Conservation (phyloP, 2,329 filamentous ascomycete species). For the Colletotrichum scovillei region DNA sequence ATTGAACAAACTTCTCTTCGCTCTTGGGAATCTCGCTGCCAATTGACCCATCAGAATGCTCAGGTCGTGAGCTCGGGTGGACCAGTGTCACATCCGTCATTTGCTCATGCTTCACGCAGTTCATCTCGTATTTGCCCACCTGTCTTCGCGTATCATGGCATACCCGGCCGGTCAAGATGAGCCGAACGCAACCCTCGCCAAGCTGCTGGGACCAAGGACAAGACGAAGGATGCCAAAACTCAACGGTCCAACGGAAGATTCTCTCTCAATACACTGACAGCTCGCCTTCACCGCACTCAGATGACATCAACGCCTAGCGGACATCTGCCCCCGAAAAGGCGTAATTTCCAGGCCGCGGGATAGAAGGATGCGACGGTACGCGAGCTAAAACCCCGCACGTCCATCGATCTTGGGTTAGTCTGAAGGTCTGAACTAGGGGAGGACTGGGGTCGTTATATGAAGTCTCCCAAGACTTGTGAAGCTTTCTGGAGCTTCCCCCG, state of each 20-base stretch:
- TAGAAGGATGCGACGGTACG: constrained; percentile 29
- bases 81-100: constrained; percentile 14
- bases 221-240: not conserved
- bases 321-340: constrained; percentile 1
- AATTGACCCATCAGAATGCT: constrained; percentile 16
- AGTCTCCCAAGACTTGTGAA: not conserved
- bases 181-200: constrained; percentile 12
- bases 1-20: not conserved
- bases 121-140: constrained; percentile 26
- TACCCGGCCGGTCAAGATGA: constrained; percentile 6
- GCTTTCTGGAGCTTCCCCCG: constrained; percentile 22
- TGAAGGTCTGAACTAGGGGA: not conserved
- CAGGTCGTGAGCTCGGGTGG: constrained; percentile 14
- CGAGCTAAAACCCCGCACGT: constrained; percentile 34
- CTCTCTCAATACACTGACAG: not conserved
- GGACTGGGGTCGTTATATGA: constrained; percentile 20
- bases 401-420: constrained; percentile 5
- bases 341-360: constrained; percentile 20
- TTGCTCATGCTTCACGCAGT: constrained; percentile 3
- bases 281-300: constrained; percentile 15
- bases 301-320: constrained; percentile 24
- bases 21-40: constrained; percentile 9
- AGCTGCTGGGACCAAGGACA: not conserved
- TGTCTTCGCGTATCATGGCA: not conserved
- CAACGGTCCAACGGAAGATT: not conserved